Percentiles rank a stretch among this genome's conserved stretches.
Conservation (phyloP, 805 yeast genomes). For the Huiozyma naganishii region DNA sequence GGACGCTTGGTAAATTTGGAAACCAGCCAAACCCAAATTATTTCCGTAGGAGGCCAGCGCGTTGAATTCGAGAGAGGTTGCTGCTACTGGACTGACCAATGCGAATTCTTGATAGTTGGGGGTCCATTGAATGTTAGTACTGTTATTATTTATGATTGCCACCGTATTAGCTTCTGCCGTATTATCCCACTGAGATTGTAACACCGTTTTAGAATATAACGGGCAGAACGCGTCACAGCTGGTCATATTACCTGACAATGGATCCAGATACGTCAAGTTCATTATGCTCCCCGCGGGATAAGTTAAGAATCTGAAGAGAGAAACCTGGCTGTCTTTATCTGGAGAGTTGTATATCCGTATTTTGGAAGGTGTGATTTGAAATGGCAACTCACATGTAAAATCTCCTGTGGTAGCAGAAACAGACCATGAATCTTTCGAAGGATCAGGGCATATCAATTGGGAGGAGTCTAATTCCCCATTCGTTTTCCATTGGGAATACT, state of each 20-base stretch:
- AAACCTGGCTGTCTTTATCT: slow-evolving; percentile 34
- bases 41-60: slow-evolving; percentile 59
- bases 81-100: slow-evolving; percentile 56
- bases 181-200: slow-evolving; percentile 24
- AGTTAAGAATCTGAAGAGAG: slow-evolving; percentile 62
- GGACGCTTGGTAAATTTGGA: slow-evolving; percentile 52
- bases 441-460: slow-evolving; percentile 48
- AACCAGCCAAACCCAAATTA: slow-evolving; percentile 58
- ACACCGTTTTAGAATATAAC: slow-evolving; percentile 33
- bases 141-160: slow-evolving; percentile 26
- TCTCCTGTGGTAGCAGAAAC: slow-evolving; percentile 44
- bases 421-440: slow-evolving; percentile 40
- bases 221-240: slow-evolving; percentile 91
- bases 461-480: slow-evolving; percentile 28
- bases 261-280: slow-evolving; percentile 82
- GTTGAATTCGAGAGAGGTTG: slow-evolving; percentile 51
- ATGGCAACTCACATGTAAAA: slow-evolving; percentile 52
- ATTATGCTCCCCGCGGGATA: slow-evolving; percentile 78
- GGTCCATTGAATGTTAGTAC: slow-evolving; percentile 29
- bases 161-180: slow-evolving; percentile 16
- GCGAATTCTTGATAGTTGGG: slow-evolving; percentile 68
- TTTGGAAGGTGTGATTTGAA: slow-evolving; percentile 53
- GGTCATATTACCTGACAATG: slow-evolving; percentile 42
- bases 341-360: slow-evolving; percentile 59
- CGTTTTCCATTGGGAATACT: slow-evolving; percentile 42